Conservation (phyloP, 1,284 basidiomycete genomes). For the Leccinum angustisporum region DNA sequence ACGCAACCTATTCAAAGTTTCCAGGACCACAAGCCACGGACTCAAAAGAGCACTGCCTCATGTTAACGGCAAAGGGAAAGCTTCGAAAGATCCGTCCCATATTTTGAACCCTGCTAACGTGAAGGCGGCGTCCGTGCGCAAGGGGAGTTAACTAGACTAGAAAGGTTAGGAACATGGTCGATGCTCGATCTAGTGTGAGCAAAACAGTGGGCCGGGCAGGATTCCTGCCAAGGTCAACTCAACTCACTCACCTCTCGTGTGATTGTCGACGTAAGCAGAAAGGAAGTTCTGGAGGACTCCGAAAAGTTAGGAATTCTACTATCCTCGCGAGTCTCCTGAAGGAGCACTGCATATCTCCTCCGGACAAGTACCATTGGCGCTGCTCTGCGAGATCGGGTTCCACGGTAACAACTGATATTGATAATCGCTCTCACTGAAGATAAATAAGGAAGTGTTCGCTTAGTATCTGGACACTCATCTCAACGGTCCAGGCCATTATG, state of each 20-base stretch:
- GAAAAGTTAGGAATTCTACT: neutral
- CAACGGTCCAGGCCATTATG: constrained; percentile 3
- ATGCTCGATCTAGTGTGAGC: constrained; percentile 3
- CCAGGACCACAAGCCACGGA: neutral
- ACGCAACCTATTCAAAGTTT: constrained; percentile 1
- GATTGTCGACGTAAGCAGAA: constrained; percentile 2
- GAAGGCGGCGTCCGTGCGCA: constrained; percentile 12
- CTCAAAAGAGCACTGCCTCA: neutral
- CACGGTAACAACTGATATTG: neutral
- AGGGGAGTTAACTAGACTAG: neutral
- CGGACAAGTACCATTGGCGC: constrained; percentile 1
- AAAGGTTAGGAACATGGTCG: constrained; percentile 11
- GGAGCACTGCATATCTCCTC: constrained; percentile 1
- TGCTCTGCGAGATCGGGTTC: neutral
- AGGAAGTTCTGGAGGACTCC: neutral
- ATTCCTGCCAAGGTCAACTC: constrained; percentile 1
- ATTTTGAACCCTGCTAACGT: constrained; percentile 16
- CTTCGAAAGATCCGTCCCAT: neutral
- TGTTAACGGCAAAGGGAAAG: constrained; percentile 2
- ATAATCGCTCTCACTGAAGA: neutral
- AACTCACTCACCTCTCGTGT: neutral
- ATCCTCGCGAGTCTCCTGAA: neutral
- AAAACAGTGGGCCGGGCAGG: neutral
- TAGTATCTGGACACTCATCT: constrained; percentile 5
- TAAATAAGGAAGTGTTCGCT: constrained; percentile 1